Base-by-base conservation (phyloP, 805 yeast species). In the Candida andamanensis region DNA sequence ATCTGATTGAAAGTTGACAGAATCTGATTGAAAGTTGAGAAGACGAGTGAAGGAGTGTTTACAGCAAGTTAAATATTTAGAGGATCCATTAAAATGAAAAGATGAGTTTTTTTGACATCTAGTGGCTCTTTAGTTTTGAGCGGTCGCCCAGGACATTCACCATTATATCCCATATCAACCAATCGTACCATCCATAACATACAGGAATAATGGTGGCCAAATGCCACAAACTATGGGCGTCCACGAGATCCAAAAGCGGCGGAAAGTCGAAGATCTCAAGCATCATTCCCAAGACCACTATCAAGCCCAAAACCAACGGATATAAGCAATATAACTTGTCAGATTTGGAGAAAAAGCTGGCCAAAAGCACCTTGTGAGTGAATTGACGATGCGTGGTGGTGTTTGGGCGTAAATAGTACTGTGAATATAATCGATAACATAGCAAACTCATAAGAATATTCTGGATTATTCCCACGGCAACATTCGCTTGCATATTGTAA, bases 181-280 rank as follows among this genome's bases (percentile, higher is more conserved):
- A 65, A 37, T 63, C 67, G 42, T 63, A 63, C 69, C 69, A 65
- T 2, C 66, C 64, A 29, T 41, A 50, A 24, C 54, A 54, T n/a
- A 49, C 55, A 5, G 63, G 61, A 17, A 64, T 17, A 2, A 90
- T 79, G 0, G 98, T 92, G 11, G 85, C 78, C 17, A 83, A 67
- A 54, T 92, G 98, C 98, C 98, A 92, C 26, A 92, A 53, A 1
- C 96, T 78, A 55, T 92, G 98, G 0, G 97, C 95, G 60, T 92
- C 98, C 0, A 92, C 46, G 24, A 84, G 67, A 44, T 71, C 82
- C 34, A 39, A 55, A 23, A 81, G 52, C 11, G 84, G 92, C 4
- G 94, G 74, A 53, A 92, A 92, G 57, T 90, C 98, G 56, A 87
- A 83, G 22, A 90, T 58, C 53, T 90, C 98, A 42, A 90, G 72